phyloP scores from a whole-genome alignment of 1,284 basidiomycete species.

The Coniophora puteana region DNA sequence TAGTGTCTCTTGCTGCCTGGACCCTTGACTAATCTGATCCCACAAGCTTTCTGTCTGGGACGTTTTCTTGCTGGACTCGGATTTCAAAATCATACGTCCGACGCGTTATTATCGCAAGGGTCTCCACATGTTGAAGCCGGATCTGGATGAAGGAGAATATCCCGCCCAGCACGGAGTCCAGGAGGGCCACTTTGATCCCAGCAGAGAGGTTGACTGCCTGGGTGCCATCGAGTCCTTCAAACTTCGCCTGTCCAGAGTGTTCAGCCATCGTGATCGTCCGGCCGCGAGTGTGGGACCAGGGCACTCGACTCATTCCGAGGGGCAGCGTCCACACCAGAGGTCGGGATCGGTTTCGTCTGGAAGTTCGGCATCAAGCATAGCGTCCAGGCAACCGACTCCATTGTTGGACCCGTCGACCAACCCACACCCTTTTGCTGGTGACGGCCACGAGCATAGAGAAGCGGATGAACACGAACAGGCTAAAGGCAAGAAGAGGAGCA shows the following conservation, averaged over 20 bases:
- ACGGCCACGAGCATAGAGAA: conserved; percentile 21
- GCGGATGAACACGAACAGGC: conserved; percentile 31
- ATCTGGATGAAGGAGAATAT: conserved; percentile 28
- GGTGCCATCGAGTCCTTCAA: conserved; percentile 51
- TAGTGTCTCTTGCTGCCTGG: background rate
- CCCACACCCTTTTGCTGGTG: conserved; percentile 45
- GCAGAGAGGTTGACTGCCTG: conserved; percentile 23
- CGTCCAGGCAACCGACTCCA: conserved; percentile 40
- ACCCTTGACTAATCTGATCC: conserved; percentile 12
- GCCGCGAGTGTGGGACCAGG: conserved; percentile 9
- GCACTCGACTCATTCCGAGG: conserved; percentile 2
- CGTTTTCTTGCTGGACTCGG: conserved; percentile 89
- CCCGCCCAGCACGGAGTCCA: conserved; percentile 13
- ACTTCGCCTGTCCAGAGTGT: conserved; percentile 43
- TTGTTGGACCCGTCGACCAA: conserved; percentile 78
- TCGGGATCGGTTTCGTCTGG: conserved; percentile 23
- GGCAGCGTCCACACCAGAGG: conserved; percentile 13
- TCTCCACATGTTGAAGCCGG: conserved; percentile 54
- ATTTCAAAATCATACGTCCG: conserved; percentile 85
- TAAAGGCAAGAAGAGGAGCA: conserved; percentile 39
- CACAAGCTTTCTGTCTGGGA: conserved; percentile 78
- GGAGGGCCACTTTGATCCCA: conserved; percentile 10
- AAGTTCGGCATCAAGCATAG: conserved; percentile 32
- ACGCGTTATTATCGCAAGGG: conserved; percentile 77
- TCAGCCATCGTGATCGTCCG: conserved; percentile 29